These are phyloP conservation scores for Lumnitzera racemosa DNA, from an alignment of 345 rosid genomes.

Conservation along the genomic window DNA sequence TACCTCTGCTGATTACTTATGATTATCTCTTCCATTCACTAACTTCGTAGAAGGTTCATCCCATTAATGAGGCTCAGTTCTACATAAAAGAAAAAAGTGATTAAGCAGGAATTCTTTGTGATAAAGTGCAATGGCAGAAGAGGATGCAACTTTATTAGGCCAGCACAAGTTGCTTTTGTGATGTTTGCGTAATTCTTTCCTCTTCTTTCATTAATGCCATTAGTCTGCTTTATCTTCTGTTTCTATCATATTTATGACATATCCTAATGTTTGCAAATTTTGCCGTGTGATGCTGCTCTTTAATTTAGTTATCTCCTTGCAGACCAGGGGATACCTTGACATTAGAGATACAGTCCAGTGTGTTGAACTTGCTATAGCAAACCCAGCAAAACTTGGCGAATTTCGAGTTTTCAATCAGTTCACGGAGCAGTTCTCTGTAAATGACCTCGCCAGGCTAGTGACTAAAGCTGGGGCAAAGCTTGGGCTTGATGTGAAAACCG, in stretches of 20 bases:
- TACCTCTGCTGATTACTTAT: too few relatives aligned
- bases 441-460: conserved; percentile 78
- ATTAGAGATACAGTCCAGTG: conserved; percentile 96
- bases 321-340: conserved; percentile 99
- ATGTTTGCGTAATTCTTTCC: too few relatives aligned
- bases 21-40: too few relatives aligned
- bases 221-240: background rate
- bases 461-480: conserved; percentile 82
- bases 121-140: too few relatives aligned
- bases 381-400: conserved; percentile 81
- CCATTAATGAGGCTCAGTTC: too few relatives aligned
- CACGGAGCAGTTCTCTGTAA: conserved; percentile 93
- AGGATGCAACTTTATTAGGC: too few relatives aligned
- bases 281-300: background rate
- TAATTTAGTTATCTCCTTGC: conserved; percentile 12
- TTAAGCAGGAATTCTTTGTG: too few relatives aligned
- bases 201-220: background rate
- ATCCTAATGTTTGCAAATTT: background rate
- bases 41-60: too few relatives aligned
- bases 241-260: background rate
- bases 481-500: conserved; percentile 66
- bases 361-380: conserved; percentile 86
- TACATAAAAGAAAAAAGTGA: too few relatives aligned
- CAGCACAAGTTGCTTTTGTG: too few relatives aligned
- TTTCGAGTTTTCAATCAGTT: conserved; percentile 92